phyloP scores from a whole-genome alignment of 2,329 filamentous ascomycete genomes.

The Malbranchea zuffiana region DNA sequence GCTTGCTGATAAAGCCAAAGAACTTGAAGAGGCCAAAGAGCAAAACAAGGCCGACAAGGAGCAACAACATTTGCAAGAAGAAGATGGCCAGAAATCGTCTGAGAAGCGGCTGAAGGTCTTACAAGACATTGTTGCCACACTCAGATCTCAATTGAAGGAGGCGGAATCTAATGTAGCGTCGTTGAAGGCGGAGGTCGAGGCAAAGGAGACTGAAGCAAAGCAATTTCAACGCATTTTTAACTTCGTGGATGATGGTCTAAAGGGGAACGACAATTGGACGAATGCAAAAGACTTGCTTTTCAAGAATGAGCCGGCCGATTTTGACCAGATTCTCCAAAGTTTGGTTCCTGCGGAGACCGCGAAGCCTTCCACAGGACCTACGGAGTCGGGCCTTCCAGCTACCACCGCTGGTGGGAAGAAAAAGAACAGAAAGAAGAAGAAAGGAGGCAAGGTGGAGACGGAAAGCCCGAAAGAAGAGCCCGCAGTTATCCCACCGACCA shows the following conservation, averaged over 20 bases:
- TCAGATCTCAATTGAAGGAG: constrained; percentile 45
- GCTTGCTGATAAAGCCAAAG: constrained; percentile 32
- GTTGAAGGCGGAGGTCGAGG: constrained; percentile 34
- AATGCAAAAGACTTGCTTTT: constrained; percentile 24
- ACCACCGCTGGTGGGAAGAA: constrained; percentile 50
- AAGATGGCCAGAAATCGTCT: constrained; percentile 27
- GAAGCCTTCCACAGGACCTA: constrained; percentile 15
- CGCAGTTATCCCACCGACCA: constrained; percentile 21
- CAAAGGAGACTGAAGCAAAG: constrained; percentile 28
- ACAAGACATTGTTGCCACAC: constrained; percentile 44
- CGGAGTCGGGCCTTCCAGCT: constrained; percentile 10
- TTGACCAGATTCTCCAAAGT: constrained; percentile 27
- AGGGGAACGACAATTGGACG: constrained; percentile 27
- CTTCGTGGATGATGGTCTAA: constrained; percentile 32
- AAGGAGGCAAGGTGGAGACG: constrained; percentile 47
- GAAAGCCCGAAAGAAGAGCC: constrained; percentile 23
- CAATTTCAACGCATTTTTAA: constrained; percentile 27
- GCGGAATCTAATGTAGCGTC: constrained; percentile 40
- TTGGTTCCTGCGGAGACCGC: constrained; percentile 19
- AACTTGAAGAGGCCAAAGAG: constrained; percentile 27
- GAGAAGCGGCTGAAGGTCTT: constrained; percentile 45
- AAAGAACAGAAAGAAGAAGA: constrained; percentile 85
- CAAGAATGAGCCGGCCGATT: constrained; percentile 26
- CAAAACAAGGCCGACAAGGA: not conserved
- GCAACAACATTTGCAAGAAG: constrained; percentile 11